Conservation (phyloP, 441 rosid genomes). For the Gossypium schwendimanii region DNA sequence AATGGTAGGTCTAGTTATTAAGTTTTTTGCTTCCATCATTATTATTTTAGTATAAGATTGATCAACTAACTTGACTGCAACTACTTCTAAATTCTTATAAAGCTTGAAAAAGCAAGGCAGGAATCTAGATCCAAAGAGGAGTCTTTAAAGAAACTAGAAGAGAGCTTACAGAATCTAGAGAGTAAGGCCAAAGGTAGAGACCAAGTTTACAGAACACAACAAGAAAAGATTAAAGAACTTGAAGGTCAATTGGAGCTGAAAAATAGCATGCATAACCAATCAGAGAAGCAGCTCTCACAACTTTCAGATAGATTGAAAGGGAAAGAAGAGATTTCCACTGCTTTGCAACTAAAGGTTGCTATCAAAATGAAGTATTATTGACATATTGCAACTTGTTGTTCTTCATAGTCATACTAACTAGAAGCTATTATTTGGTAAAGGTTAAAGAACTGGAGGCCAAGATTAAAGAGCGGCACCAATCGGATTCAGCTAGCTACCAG, state of each 20-base stretch:
- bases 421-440: slow-evolving; percentile 24
- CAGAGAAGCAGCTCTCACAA: slow-evolving; percentile 56
- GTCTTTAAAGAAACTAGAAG: slow-evolving; percentile 60
- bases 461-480: slow-evolving; percentile 55
- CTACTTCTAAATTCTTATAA: slow-evolving; percentile 2
- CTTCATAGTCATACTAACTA: slow-evolving; percentile 15
- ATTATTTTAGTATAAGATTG: neutral
- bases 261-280: slow-evolving; percentile 36
- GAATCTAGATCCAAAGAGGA: slow-evolving; percentile 73
- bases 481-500: slow-evolving; percentile 42
- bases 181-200: slow-evolving; percentile 59
- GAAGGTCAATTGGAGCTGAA: slow-evolving; percentile 60
- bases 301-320: slow-evolving; percentile 63
- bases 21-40: neutral
- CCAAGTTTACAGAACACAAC: slow-evolving; percentile 45
- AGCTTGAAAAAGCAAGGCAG: slow-evolving; percentile 82
- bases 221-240: slow-evolving; percentile 68
- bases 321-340: slow-evolving; percentile 57
- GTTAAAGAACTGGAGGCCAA: slow-evolving; percentile 66
- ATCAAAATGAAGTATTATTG: neutral
- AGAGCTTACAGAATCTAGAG: slow-evolving; percentile 57
- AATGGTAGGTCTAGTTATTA: slow-evolving; percentile 36
- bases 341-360: slow-evolving; percentile 63
- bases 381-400: slow-evolving; percentile 1
- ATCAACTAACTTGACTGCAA: slow-evolving; percentile 9